Conservation (phyloP, 495 filamentous ascomycete genomes). For the Aspergillus indologenus region DNA sequence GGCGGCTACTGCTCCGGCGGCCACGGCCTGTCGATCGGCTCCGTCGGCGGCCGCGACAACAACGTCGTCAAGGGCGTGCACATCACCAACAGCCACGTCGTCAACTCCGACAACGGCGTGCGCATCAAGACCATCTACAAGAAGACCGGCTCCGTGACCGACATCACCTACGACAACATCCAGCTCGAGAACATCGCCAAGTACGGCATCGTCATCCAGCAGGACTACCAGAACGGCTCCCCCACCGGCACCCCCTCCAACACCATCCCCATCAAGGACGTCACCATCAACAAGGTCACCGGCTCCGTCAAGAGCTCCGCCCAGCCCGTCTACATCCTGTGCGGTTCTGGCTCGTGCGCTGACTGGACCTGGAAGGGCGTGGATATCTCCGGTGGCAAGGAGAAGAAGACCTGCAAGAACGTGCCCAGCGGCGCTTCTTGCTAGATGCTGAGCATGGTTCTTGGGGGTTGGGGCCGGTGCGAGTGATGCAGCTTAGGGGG, state of each 20-base stretch:
- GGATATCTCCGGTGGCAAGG: conserved; percentile 45
- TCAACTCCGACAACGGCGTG: conserved; percentile 44
- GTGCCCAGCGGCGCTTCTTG: conserved; percentile 38
- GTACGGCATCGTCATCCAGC: conserved; percentile 65
- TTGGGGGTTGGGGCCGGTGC: neutral
- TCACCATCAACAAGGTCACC: conserved; percentile 50
- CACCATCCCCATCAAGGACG: conserved; percentile 56
- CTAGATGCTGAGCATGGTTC: conserved; percentile 9
- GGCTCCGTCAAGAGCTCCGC: conserved; percentile 43
- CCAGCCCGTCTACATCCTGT: conserved; percentile 50
- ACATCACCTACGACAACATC: conserved; percentile 60
- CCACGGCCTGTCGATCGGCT: conserved; percentile 65
- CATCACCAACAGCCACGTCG: conserved; percentile 49
- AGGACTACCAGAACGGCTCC: conserved; percentile 64
- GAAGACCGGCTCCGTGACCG: conserved; percentile 54
- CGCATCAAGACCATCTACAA: conserved; percentile 62
- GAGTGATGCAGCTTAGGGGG: too few relatives aligned
- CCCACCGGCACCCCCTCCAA: conserved; percentile 58
- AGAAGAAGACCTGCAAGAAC: conserved; percentile 36
- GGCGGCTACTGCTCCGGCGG: conserved; percentile 53
- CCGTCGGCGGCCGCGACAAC: conserved; percentile 57
- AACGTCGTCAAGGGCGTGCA: conserved; percentile 57
- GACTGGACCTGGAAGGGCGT: conserved; percentile 49
- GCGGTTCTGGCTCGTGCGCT: conserved; percentile 36
- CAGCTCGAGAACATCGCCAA: conserved; percentile 53